Percentiles rank a stretch among this genome's conserved stretches.
Conservation (phyloP, 176 grass and related monocot genomes). For the Canna indica region DNA sequence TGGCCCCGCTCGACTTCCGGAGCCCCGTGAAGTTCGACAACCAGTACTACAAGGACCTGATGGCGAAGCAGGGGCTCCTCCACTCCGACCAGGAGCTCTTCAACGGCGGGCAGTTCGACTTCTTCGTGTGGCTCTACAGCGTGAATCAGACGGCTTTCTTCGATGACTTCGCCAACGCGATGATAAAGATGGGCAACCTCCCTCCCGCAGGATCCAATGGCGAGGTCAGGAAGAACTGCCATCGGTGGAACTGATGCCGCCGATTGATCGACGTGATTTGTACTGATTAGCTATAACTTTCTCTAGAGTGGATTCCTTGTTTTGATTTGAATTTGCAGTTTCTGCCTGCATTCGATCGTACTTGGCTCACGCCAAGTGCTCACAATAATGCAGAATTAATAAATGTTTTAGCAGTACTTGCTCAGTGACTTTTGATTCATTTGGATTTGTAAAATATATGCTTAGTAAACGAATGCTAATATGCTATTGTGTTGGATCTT, state of each 20-base stretch:
- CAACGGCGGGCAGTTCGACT: conserved; percentile 36
- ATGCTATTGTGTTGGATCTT: too few species aligned
- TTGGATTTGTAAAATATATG: too few species aligned
- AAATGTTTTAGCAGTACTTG: too few species aligned
- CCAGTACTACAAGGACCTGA: conserved; percentile 42
- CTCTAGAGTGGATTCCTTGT: not conserved
- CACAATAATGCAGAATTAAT: too few species aligned
- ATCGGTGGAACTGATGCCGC: not conserved
- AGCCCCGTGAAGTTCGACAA: conserved; percentile 38
- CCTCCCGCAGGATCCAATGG: not conserved
- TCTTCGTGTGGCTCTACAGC: not conserved
- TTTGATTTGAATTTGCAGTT: not conserved
- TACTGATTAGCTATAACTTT: not conserved
- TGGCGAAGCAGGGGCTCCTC: conserved; percentile 44
- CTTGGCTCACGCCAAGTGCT: too few species aligned
- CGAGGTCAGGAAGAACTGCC: not conserved
- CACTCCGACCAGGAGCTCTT: conserved; percentile 87
- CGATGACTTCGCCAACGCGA: not conserved
- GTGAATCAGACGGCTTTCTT: not conserved
- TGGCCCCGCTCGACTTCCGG: not conserved
- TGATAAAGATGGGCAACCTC: conserved; percentile 2
- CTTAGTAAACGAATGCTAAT: too few species aligned
- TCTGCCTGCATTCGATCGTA: too few species aligned
- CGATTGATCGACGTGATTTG: not conserved
- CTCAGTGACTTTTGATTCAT: too few species aligned